These are phyloP conservation scores for Thielaviopsis musarum DNA, from an alignment of 2,329 filamentous ascomycete genomes.

Conservation along the genomic window DNA sequence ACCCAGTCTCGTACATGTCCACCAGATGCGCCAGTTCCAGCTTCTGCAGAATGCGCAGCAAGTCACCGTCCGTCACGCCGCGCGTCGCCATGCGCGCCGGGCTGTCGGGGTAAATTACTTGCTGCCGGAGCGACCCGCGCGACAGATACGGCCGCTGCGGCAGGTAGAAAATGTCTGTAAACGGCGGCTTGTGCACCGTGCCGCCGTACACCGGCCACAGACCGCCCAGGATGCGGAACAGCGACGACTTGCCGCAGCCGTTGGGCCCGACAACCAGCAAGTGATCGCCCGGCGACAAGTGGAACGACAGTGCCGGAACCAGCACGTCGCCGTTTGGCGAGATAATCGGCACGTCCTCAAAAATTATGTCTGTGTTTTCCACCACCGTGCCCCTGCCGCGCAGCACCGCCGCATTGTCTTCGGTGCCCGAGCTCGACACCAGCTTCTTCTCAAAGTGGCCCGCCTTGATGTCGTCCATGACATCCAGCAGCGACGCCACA, in stretches of 20 bases:
- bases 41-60: constrained; percentile 57
- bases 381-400: constrained; percentile 64
- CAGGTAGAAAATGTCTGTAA: constrained; percentile 93
- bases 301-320: constrained; percentile 71
- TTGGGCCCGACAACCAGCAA: constrained; percentile 92
- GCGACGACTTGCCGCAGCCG: constrained; percentile 87
- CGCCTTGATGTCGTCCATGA: constrained; percentile 82
- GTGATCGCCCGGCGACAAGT: constrained; percentile 72
- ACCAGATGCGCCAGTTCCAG: constrained; percentile 75
- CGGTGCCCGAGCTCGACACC: constrained; percentile 70
- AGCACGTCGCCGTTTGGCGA: constrained; percentile 93
- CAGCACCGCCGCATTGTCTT: constrained; percentile 69
- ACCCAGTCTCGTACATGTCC: constrained; percentile 57
- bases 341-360: constrained; percentile 83
- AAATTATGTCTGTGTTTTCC: constrained; percentile 71
- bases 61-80: constrained; percentile 64
- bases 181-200: constrained; percentile 77
- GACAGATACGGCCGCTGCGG: constrained; percentile 90
- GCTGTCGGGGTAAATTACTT: constrained; percentile 91
- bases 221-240: constrained; percentile 91
- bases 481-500: constrained; percentile 74
- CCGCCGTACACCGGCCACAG: constrained; percentile 97
- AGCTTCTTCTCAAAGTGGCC: constrained; percentile 94
- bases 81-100: constrained; percentile 75
- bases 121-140: constrained; percentile 79